Base-by-base conservation (phyloP, 2,329 filamentous ascomycete genomes). In the Macrophomina pseudophaseolina region DNA sequence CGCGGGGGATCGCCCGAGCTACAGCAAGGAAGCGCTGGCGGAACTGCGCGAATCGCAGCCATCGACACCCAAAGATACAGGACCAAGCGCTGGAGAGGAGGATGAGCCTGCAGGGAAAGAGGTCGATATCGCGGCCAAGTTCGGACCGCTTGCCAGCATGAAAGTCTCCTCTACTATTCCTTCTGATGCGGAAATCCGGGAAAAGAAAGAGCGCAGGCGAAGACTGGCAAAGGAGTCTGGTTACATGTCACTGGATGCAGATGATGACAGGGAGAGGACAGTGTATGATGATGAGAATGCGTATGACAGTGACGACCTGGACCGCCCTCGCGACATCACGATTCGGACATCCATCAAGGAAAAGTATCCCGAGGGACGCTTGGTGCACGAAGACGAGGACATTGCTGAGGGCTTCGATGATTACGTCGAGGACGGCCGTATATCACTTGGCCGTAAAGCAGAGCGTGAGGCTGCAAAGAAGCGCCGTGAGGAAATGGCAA, bases 381-480 rank as follows among this genome's bases (percentile, higher is more conserved):
- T 98, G 1, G 86, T 93, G 5, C 87, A 85, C 49, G 93, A 97
- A 40, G 94, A 98, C 72, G 94, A 98, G 75, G 93, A 98, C 73
- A 86, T 97, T 0, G 92, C 91, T 44, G 95, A 98, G 80, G 94
- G 93, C 0, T 98, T 97, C 72, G 94, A 98, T 68, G 90, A 94
- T 65, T 97, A 92, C 72, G 92, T 95, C 8, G 91, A 95, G 48
- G 92, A 97, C 74, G 93, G 91, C 8, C 87, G 88, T 7, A 87
- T 97, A 9, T 87, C 91, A 1, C 83, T 97, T 0, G 92, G 93
- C 40, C 88, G 86, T 69, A 91, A 91, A 68, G 93, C 93, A 0
- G 92, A 95, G 78, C 87, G 86, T 23, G 91, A 93, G 71, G 90
- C 85, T 53, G 78, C 86, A 58, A 84, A 83, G 64, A 86, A 85